These are phyloP conservation scores for Tilletia horrida DNA, from an alignment of 1,284 basidiomycete species.

Conservation along the genomic window DNA sequence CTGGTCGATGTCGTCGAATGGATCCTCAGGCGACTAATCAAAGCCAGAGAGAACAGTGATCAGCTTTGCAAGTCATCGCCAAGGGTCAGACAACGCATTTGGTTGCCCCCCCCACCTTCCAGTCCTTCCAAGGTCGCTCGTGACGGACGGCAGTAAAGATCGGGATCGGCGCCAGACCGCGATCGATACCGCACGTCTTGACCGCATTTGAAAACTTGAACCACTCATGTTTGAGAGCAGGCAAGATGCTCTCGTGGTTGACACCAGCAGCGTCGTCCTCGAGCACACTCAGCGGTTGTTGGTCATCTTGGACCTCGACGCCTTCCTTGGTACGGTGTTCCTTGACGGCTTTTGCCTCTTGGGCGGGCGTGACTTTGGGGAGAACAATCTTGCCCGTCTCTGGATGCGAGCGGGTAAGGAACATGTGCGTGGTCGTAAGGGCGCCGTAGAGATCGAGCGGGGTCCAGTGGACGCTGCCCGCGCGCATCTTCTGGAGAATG, in stretches of 20 bases:
- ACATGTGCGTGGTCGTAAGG: slow-evolving; percentile 40
- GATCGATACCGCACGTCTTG: slow-evolving; percentile 24
- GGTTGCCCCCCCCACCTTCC: slow-evolving; percentile 28
- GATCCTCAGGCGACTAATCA: slow-evolving; percentile 21
- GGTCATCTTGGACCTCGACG: slow-evolving; percentile 12
- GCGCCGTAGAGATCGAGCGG: slow-evolving; percentile 53
- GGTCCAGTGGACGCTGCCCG: slow-evolving; percentile 38
- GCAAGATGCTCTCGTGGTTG: slow-evolving; percentile 29
- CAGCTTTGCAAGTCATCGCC: no score
- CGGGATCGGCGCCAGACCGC: slow-evolving; percentile 33
- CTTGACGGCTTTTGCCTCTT: slow-evolving; percentile 10
- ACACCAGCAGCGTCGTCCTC: slow-evolving; percentile 28
- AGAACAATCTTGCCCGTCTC: slow-evolving; percentile 12
- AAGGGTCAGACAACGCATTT: no score
- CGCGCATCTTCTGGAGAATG: slow-evolving; percentile 40
- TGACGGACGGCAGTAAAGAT: slow-evolving; percentile 47
- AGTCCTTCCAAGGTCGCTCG: slow-evolving; percentile 33
- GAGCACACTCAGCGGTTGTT: slow-evolving; percentile 14
- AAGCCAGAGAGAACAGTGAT: not conserved
- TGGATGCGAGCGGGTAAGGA: slow-evolving; percentile 22
- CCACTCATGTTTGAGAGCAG: slow-evolving; percentile 30
- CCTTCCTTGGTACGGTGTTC: slow-evolving; percentile 2
- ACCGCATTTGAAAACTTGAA: slow-evolving; percentile 49
- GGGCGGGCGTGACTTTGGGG: not conserved
- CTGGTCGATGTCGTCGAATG: slow-evolving; percentile 29